Evolutionary conservation across 2,329 filamentous ascomycete species (phyloP), one percentile per base, ranked within the genome.

Genomic region (Fusarium poae): DNA sequence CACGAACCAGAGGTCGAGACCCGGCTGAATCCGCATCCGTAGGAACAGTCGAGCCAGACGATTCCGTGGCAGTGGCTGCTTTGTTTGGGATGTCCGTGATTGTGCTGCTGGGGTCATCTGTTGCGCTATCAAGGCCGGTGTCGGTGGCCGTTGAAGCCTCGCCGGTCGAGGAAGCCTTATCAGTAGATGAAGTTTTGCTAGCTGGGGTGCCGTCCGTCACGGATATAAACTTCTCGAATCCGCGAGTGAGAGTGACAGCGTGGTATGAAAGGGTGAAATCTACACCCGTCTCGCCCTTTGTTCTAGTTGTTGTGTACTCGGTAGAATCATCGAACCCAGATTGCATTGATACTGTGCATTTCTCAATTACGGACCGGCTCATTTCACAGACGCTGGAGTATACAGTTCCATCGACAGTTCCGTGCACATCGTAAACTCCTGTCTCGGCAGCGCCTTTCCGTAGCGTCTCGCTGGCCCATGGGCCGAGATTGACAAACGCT

Each of bases 351-450:
- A 60, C 43, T 55, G 35, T 48, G 35, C 50, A 60, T 4, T 16
- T 48, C 21, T 48, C n/a, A 3, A 55, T 60, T 12, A 60, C 42
- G 3, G 57, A 60, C 4, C 57, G 50, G 16, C 57, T 60, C 57
- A 60, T 55, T 3, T 60, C 43, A 6, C 57, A 60, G 3, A 60
- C 57, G n/a, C 57, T 60, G 27, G 57, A 55, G 35, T 60, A 60
- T 8, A 55, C 6, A 15, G 57, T 60, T 29, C 50, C 57, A 10
- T 60, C 35, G 35, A 60, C n/a, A 23, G 50, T 55, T 1, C 57
- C 57, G 29, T 60, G 57, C 23, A 55, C 50, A 15, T 60, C 43
- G 21, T 55, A 60, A 6, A 55, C n/a, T n/a, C 57, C 57, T 27
- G 50, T 60, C 43, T 49, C 50, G 6, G 21, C 43, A 20, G 43